phyloP scores from a whole-genome alignment of 2,329 filamentous ascomycete species.

The Fusarium longipes region DNA sequence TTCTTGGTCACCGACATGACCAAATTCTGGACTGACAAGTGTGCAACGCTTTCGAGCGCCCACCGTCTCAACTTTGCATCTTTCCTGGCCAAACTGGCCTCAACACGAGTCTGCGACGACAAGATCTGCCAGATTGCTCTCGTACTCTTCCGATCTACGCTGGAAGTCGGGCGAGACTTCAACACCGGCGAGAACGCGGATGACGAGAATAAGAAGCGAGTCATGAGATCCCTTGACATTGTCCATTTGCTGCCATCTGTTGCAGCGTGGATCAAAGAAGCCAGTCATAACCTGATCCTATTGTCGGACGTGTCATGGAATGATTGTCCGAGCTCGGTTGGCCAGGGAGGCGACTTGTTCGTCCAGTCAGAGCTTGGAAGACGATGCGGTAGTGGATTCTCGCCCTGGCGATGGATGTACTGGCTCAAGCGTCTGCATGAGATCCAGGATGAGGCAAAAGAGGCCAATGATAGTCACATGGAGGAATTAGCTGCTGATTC shows the following conservation, averaged over 20 bases:
- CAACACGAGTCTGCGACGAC: background rate
- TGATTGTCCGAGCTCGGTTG: background rate
- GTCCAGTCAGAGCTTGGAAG: background rate
- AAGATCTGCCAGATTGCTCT: background rate
- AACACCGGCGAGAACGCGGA: background rate
- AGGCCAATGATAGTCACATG: background rate
- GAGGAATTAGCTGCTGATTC: background rate
- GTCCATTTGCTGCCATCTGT: background rate
- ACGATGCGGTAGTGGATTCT: background rate
- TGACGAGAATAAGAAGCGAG: background rate
- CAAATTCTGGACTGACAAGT: background rate
- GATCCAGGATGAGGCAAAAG: background rate
- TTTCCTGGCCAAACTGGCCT: background rate
- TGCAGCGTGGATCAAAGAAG: background rate
- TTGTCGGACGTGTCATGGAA: background rate
- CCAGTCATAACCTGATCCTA: background rate
- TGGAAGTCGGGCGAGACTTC: background rate
- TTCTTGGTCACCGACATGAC: background rate
- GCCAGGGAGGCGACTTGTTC: background rate
- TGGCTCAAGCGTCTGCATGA: background rate
- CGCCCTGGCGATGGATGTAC: background rate
- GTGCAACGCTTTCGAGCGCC: background rate
- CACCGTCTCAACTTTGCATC: background rate
- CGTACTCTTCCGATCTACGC: background rate
- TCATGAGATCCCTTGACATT: background rate